phyloP scores from a whole-genome alignment of 345 rosid genomes.

The Pistacia integerrima region DNA sequence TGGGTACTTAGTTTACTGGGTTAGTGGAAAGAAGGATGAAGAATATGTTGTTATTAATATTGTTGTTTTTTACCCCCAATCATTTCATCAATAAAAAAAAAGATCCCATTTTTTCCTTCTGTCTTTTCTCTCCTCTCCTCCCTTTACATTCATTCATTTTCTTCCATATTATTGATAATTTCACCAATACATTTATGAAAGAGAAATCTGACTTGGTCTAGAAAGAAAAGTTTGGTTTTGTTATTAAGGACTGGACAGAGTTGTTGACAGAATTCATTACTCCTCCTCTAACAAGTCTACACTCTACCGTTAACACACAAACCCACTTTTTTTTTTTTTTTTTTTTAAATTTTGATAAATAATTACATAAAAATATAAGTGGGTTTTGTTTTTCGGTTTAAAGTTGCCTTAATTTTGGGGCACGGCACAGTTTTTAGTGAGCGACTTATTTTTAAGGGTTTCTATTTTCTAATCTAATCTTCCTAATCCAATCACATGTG shows the following conservation, averaged over 20 bases:
- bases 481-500: conserved; percentile 29
- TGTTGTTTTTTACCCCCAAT: conserved; percentile 40
- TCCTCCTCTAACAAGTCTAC: neutral
- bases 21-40: conserved; percentile 48
- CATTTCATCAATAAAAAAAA: conserved; percentile 52
- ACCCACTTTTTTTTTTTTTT: too few relatives aligned
- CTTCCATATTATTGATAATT: too few relatives aligned
- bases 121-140: neutral
- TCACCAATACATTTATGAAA: neutral
- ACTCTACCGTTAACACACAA: too few relatives aligned
- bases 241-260: conserved; percentile 27
- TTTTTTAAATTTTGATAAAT: too few relatives aligned
- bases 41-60: conserved; percentile 43
- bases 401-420: conserved; percentile 18
- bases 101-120: conserved; percentile 30
- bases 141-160: too few relatives aligned
- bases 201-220: conserved; percentile 4
- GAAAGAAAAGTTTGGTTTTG: conserved; percentile 26
- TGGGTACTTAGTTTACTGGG: conserved; percentile 49
- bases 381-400: neutral
- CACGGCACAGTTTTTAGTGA: neutral
- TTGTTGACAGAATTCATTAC: conserved; percentile 41
- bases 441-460: conserved; percentile 1
- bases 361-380: too few relatives aligned
- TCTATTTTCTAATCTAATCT: neutral